Conservation (phyloP, 352 stramenopile genomes). For the Pythium grandisporangium region DNA sequence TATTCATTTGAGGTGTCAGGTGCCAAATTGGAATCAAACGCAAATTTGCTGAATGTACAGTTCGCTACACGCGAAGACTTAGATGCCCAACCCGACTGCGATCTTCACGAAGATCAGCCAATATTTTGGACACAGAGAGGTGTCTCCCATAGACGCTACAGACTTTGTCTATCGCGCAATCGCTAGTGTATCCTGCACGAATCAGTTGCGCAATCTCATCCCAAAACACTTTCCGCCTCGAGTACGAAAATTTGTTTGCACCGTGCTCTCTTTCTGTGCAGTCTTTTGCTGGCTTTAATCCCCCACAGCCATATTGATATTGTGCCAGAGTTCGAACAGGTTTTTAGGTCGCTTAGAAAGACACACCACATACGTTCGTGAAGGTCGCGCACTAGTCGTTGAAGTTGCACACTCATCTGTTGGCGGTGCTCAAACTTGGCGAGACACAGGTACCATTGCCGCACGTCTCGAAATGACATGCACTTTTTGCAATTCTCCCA, state of each 20-base stretch:
- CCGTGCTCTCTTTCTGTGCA: neutral
- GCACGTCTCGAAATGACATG: neutral
- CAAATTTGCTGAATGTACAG: too few species aligned
- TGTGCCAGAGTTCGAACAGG: neutral
- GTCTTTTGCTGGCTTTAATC: neutral
- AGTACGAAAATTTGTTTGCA: neutral
- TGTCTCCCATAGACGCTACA: neutral
- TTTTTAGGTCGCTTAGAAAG: neutral
- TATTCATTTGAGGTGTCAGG: too few species aligned
- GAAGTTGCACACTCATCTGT: neutral
- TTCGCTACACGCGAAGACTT: neutral
- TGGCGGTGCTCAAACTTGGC: neutral
- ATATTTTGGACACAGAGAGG: neutral
- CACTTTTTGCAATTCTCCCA: neutral
- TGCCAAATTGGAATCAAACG: too few species aligned
- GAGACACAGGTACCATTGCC: neutral
- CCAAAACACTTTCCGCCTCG: neutral
- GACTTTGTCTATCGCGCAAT: neutral
- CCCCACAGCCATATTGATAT: neutral
- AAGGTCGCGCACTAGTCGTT: neutral
- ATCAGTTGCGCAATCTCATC: neutral
- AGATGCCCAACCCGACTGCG: neutral
- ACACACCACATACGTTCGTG: neutral
- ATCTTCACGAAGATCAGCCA: neutral
- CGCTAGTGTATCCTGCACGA: neutral